These are phyloP conservation scores for Aristolochia californica DNA, from an alignment of 164 flowering plant species.

Conservation along the genomic window DNA sequence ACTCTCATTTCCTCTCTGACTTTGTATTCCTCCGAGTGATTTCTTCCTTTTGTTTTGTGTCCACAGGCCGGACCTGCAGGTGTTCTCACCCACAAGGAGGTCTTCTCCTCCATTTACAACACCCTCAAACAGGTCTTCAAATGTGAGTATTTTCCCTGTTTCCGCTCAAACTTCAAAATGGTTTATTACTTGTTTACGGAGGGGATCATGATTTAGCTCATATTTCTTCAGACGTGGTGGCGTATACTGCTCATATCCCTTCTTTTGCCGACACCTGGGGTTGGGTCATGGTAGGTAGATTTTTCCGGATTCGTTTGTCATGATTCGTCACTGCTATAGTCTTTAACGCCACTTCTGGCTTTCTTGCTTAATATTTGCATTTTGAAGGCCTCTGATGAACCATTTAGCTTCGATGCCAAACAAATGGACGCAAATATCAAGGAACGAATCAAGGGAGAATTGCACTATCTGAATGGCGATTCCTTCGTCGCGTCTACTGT, in stretches of 20 bases:
- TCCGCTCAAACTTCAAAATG: neutral
- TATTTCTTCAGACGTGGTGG: slow-evolving; percentile 51
- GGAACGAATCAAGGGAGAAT: slow-evolving; percentile 54
- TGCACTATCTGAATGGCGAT: slow-evolving; percentile 54
- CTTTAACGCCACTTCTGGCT: neutral
- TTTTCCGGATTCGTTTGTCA: neutral
- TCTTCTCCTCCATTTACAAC: slow-evolving; percentile 84
- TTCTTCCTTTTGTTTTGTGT: neutral
- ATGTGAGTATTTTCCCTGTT: slow-evolving; percentile 33
- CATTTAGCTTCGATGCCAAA: slow-evolving; percentile 39
- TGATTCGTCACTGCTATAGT: neutral
- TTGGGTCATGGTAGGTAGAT: slow-evolving; percentile 69
- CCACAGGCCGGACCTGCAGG: slow-evolving; percentile 94
- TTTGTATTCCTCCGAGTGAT: no score
- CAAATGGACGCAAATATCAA: slow-evolving; percentile 51
- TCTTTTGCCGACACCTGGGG: slow-evolving; percentile 96
- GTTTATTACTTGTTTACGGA: neutral
- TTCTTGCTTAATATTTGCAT: neutral
- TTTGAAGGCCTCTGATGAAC: slow-evolving; percentile 67
- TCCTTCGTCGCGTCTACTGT: slow-evolving; percentile 48
- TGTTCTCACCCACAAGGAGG: slow-evolving; percentile 76
- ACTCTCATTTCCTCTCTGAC: neutral
- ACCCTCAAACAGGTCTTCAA: slow-evolving; percentile 83
- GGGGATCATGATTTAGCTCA: neutral
- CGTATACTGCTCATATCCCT: slow-evolving; percentile 81